phyloP scores from a whole-genome alignment of 768 basidiomycete genomes.

The Naematelia encephala region DNA sequence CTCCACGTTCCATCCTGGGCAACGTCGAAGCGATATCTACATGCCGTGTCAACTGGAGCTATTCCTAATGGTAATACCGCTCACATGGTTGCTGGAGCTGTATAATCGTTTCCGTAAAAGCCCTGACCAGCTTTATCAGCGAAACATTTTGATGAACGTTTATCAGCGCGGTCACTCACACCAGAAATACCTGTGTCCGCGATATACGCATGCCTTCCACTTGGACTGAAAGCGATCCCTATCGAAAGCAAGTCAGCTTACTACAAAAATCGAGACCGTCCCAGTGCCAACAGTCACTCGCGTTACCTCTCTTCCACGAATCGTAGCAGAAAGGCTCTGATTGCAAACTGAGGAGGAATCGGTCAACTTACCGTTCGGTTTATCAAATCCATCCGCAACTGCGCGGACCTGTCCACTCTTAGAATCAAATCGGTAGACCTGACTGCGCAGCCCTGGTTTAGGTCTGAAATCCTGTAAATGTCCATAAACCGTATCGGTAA shows the following conservation, averaged over 20 bases:
- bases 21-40: constrained; percentile 46
- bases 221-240: constrained; percentile 65
- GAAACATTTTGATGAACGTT: constrained; percentile 1
- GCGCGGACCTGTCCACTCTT: constrained; percentile 63
- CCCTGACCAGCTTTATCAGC: constrained; percentile 15
- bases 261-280: no score
- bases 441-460: constrained; percentile 63
- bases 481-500: constrained; percentile 67
- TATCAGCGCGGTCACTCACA: constrained; percentile 22
- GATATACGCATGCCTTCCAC: constrained; percentile 65
- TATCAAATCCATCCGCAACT: constrained; percentile 72
- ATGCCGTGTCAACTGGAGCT: not conserved
- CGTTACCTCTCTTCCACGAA: not conserved
- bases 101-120: constrained; percentile 47
- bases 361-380: constrained; percentile 58
- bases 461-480: constrained; percentile 67
- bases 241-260: no score
- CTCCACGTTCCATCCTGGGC: constrained; percentile 33
- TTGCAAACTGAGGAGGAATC: no score
- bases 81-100: constrained; percentile 66
- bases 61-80: constrained; percentile 31
- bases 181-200: constrained; percentile 44
- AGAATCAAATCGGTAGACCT: constrained; percentile 74
- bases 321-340: not conserved
- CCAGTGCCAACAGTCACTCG: no score